Base-by-base conservation (phyloP, 208 protist species). In the Acanthamoeba lenticulata region DNA sequence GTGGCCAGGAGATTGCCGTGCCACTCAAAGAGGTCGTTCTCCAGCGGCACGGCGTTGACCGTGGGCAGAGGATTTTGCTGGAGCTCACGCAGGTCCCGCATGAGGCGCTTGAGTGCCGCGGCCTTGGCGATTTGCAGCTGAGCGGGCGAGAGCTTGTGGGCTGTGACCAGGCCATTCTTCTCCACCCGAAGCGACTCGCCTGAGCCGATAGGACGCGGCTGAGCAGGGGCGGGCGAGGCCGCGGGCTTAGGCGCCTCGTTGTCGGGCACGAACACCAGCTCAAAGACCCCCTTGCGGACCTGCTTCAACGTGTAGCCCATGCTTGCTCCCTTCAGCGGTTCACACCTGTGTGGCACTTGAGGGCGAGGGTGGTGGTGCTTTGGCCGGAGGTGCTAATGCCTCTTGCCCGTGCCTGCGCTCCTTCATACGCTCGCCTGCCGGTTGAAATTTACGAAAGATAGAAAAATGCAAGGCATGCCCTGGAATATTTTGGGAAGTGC, bases 1-100 rank as follows among this genome's bases (percentile, higher is more conserved):
- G 69, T 81, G 38, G 69, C 69, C 36, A 81, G 69, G 27, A 89
- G 24, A 27, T 89, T 89, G 79, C 42, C 79, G 79, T 89, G 79
- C 79, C 79, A 89, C 19, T 42, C 42, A 44, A 89, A 36, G 32
- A 89, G 5, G 79, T 89, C 17, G 79, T 89, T 7, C 29, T 89
- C 79, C 44, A 89, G 42, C 11, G 79, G 79, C 40, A 60, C 42
- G 13, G 79, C 79, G 1, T 15, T 60, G 79, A 89, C 49, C 9
- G 49, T 52, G 27, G 24, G 42, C 38, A 57, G n/a, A 1, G 40
- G 77, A 19, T 55, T 29, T 11, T 36, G 36, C 77, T 57, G 77
- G 40, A 88, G 45, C 42, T 88, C 77, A 6, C 29, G 17, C 44
- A 60, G 34, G 19, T 88, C 77, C 40, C 44, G 40, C 77, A 57